Evolutionary conservation across 768 basidiomycete species (phyloP).

Genomic region (Coprinopsis sp.): DNA sequence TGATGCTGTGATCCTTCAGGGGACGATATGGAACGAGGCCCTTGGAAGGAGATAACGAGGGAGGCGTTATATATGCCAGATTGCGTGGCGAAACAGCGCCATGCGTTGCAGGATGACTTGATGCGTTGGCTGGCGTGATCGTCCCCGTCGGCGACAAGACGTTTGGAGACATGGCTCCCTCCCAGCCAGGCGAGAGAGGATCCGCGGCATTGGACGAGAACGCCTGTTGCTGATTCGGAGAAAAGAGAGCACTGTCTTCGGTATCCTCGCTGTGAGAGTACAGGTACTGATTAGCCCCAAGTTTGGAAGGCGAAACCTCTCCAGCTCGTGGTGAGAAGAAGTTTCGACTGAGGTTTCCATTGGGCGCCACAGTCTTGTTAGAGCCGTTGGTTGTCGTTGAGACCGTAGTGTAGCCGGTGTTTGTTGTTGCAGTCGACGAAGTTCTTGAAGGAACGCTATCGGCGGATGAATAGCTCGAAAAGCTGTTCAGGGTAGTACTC

Average conservation of each 20-base stretch:
- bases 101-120: neutral
- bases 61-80: neutral
- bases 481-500: neutral
- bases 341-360: conserved; percentile 7
- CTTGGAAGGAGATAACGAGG: conserved; percentile 27
- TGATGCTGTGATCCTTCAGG: conserved; percentile 60
- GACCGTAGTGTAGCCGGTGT: neutral
- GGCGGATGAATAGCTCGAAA: conserved; percentile 4
- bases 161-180: neutral
- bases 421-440: neutral
- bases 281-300: neutral
- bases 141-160: conserved; percentile 7
- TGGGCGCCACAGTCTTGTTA: neutral
- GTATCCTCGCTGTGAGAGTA: neutral
- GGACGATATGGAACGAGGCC: conserved; percentile 58
- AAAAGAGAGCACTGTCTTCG: conserved; percentile 5
- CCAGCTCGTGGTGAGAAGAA: conserved; percentile 2
- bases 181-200: neutral
- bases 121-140: conserved; percentile 3
- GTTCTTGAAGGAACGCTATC: conserved; percentile 1
- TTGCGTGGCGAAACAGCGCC: neutral
- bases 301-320: neutral
- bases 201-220: conserved; percentile 6
- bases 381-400: neutral
- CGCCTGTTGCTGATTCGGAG: conserved; percentile 5